A percentile compares a stretch with the other conserved stretches of the same genome.
Evolutionary conservation across 2,329 filamentous ascomycete species (phyloP).

Genomic region (Epichloe scottii): DNA sequence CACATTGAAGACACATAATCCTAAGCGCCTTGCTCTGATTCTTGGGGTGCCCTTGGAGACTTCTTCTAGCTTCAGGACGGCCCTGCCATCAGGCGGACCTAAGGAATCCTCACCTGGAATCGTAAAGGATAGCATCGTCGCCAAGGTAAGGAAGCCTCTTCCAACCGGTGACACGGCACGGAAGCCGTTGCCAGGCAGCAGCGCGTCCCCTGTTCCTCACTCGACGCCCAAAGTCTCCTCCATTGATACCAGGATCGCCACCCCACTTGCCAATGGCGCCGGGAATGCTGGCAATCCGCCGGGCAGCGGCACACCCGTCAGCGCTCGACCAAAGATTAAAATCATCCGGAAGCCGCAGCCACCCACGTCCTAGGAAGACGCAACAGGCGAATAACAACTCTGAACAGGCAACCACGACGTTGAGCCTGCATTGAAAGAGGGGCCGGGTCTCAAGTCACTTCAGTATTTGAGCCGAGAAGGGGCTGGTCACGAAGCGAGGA

Average conservation of each 20-base stretch:
- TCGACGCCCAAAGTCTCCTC: slow-evolving; percentile 17
- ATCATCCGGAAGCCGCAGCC: slow-evolving; percentile 23
- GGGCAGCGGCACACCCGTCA: slow-evolving; percentile 11
- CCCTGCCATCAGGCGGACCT: slow-evolving; percentile 19
- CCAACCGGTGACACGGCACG: slow-evolving; percentile 18
- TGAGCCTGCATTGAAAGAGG: too few relatives aligned
- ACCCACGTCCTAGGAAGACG: slow-evolving; percentile 10
- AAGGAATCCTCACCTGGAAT: slow-evolving; percentile 14
- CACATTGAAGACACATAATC: slow-evolving; percentile 23
- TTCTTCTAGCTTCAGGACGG: slow-evolving; percentile 15
- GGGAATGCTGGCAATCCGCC: slow-evolving; percentile 14
- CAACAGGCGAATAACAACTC: not conserved
- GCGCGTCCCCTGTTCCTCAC: slow-evolving; percentile 12
- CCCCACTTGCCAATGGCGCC: slow-evolving; percentile 13
- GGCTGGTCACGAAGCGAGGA: too few relatives aligned
- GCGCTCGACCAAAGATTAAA: slow-evolving; percentile 23
- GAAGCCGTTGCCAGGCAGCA: slow-evolving; percentile 21
- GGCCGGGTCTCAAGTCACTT: too few relatives aligned
- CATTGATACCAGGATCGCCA: slow-evolving; percentile 11
- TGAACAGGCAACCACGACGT: not conserved
- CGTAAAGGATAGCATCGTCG: slow-evolving; percentile 18
- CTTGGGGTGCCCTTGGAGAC: slow-evolving; percentile 17
- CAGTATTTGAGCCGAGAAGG: too few relatives aligned
- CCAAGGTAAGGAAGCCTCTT: slow-evolving; percentile 25
- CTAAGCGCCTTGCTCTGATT: slow-evolving; percentile 22